Conservation (phyloP, 257 asterid genomes). For the Anisodus acutangulus region DNA sequence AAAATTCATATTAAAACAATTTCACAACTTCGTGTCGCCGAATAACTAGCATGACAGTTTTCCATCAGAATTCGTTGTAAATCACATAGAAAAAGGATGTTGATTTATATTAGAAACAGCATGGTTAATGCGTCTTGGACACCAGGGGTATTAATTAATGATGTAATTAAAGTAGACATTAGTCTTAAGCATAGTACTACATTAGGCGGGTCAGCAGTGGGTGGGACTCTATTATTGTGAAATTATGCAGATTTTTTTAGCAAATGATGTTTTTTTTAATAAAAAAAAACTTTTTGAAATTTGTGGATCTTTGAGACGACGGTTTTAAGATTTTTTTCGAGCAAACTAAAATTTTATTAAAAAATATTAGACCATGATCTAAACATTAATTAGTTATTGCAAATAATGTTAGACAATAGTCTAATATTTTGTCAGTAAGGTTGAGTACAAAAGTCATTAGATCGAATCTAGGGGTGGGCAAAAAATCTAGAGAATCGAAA, state of each 20-base stretch:
- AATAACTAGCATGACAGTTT: not conserved
- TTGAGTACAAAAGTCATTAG: not conserved
- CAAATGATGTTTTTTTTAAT: too few species aligned
- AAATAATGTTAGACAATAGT: not conserved
- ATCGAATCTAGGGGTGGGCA: not conserved
- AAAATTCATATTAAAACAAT: constrained; percentile 7
- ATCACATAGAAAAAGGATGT: not conserved
- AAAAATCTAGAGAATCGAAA: too few species aligned
- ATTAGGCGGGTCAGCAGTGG: constrained; percentile 6
- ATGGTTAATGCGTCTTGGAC: not conserved
- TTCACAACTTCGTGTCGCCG: not conserved
- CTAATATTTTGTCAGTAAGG: not conserved
- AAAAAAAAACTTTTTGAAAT: too few species aligned
- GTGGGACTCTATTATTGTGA: not conserved
- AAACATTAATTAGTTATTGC: not conserved
- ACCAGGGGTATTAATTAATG: not conserved
- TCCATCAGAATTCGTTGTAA: not conserved
- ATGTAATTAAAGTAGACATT: not conserved
- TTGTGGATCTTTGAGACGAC: not conserved
- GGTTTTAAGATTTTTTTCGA: not conserved
- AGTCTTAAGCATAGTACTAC: not conserved
- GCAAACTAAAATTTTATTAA: not conserved
- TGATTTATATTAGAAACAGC: not conserved
- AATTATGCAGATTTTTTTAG: not conserved
- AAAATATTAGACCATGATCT: not conserved